These are phyloP conservation scores for Fusarium longipes DNA, from an alignment of 2,329 filamentous ascomycete species.

Conservation along the genomic window DNA sequence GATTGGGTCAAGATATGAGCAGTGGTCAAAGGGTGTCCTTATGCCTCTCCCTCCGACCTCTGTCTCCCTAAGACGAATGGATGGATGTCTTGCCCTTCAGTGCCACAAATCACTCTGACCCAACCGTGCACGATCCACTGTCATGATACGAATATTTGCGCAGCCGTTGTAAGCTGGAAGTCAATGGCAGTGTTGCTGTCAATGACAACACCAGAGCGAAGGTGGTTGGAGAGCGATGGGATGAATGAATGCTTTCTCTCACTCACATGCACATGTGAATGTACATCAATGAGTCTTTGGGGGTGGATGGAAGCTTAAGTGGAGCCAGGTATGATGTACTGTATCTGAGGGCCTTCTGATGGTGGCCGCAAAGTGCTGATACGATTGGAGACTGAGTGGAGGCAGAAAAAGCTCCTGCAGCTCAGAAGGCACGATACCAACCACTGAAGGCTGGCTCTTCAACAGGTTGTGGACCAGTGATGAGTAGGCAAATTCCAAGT, in stretches of 20 bases:
- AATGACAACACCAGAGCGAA: conserved; percentile 15
- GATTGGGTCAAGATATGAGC: conserved; percentile 30
- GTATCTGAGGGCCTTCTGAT: not conserved
- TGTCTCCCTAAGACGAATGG: conserved; percentile 23
- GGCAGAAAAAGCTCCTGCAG: conserved; percentile 35
- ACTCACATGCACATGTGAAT: conserved; percentile 19
- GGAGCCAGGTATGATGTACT: conserved; percentile 23
- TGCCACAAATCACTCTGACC: conserved; percentile 39
- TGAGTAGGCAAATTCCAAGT: conserved; percentile 4
- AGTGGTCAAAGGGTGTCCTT: conserved; percentile 30
- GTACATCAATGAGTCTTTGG: conserved; percentile 22
- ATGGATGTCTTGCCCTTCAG: conserved; percentile 32
- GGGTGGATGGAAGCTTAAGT: conserved; percentile 27
- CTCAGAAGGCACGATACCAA: conserved; percentile 15
- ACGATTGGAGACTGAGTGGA: conserved; percentile 38
- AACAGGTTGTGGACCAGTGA: conserved; percentile 12
- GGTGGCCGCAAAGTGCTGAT: conserved; percentile 22
- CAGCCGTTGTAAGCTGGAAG: conserved; percentile 6
- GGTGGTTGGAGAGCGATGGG: conserved; percentile 21
- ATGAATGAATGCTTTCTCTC: conserved; percentile 11
- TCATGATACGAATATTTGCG: conserved; percentile 29
- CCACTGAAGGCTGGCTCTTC: not conserved
- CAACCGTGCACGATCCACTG: conserved; percentile 30
- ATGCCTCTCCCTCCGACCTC: conserved; percentile 24
- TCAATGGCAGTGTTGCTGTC: conserved; percentile 7